Base-by-base conservation (phyloP, 2,329 filamentous ascomycete species). In the Aspergillus texensis region DNA sequence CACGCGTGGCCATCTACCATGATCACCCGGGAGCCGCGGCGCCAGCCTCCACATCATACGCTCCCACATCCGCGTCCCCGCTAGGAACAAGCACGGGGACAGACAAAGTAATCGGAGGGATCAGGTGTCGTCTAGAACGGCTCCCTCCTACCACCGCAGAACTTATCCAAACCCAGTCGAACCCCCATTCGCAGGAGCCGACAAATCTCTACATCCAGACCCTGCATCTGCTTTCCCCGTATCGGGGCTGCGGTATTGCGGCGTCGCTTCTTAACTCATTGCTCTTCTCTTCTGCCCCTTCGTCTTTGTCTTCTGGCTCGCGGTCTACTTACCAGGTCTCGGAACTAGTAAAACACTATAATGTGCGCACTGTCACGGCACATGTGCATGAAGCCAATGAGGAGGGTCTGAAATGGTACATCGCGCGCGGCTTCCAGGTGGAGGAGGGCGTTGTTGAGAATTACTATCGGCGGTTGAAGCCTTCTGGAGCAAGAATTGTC, bases 301-400 rank as follows among this genome's bases (percentile, higher is more conserved):
- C 43, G 12, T 28, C 60, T 39, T 52, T n/a, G 19, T 32, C 66
- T 1, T 39, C 67, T 6, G 46, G 54, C 4, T 55, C 66, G 6
- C 63, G 66, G 34, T 36, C 34, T 24, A 52, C 66, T 24, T 66
- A 64, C 36, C 67, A 61, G 2, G 70, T 79, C 4, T 80, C 78
- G 12, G 67, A 72, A 6, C 68, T 80, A 11, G 79, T 83, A 5
- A 78, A 79, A 36, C 77, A 83, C 61, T 84, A 87, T 65, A 81
- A 82, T 30, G 82, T 85, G 30, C 75, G 74, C 12, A 79, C 77
- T 16, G 82, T 89, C 24, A 86, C 84, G 2, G 88, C 88, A 12
- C 88, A 90, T 74, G 87, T 89, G 0, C 89, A 88, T 82, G 86
- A 88, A 67, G 83, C 82, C 26, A 89, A 89, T 61, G 79, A 82